Evolutionary conservation across 129 eudicot species (phyloP).

Genomic region (Lactuca saligna): DNA sequence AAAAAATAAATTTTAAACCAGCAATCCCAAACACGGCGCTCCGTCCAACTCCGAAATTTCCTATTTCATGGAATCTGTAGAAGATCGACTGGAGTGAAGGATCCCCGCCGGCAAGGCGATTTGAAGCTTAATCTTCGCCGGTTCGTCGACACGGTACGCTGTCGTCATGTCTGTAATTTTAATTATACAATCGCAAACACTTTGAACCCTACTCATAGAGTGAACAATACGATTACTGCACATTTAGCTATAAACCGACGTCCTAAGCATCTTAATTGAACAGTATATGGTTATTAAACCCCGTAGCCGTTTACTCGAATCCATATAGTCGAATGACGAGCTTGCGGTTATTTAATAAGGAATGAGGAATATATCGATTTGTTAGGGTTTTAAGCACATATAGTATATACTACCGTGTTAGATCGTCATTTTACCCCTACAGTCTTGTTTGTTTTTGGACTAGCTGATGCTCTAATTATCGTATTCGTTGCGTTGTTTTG

Average conservation of each 20-base stretch:
- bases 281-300: constrained; percentile 6
- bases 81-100: constrained; percentile 23
- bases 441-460: constrained; percentile 7
- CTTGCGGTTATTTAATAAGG: background rate
- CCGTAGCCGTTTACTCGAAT: constrained; percentile 1
- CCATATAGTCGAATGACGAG: constrained; percentile 3
- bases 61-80: constrained; percentile 5
- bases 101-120: constrained; percentile 16
- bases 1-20: too few relatives aligned
- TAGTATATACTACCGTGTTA: background rate
- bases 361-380: background rate
- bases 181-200: constrained; percentile 18
- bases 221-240: background rate
- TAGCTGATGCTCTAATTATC: constrained; percentile 2
- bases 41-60: constrained; percentile 24
- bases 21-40: constrained; percentile 16
- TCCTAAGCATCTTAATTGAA: background rate
- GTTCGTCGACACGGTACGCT: constrained; percentile 19
- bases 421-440: background rate
- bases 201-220: constrained; percentile 23
- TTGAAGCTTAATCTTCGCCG: constrained; percentile 21
- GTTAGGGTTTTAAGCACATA: constrained; percentile 26
- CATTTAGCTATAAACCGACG: constrained; percentile 1
- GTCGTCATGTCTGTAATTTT: background rate
- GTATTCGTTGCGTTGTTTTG: constrained; percentile 11